Conservation (phyloP, 345 rosid species). For the Bruguiera sexangula region DNA sequence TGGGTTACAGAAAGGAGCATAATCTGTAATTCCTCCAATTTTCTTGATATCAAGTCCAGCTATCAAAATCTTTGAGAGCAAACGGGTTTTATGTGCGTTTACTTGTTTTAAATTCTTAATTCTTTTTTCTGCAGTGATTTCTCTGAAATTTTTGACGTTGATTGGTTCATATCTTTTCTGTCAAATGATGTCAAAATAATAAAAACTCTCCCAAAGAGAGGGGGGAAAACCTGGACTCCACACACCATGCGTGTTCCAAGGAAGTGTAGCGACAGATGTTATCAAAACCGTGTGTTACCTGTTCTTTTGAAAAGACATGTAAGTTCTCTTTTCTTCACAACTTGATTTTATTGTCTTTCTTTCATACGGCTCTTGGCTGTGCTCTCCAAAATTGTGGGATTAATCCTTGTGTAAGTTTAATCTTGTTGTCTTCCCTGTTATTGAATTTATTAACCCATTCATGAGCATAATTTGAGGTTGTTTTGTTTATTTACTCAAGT, state of each 20-base stretch:
- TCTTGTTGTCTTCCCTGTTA: no score
- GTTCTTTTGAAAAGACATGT: conserved; percentile 99
- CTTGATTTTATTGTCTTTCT: conserved; percentile 13
- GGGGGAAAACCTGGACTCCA: conserved; percentile 56
- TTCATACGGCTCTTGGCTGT: not conserved
- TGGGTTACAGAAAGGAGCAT: conserved; percentile 24
- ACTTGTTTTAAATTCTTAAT: not conserved
- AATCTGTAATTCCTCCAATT: not conserved
- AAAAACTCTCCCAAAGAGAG: conserved; percentile 70
- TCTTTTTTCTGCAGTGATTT: conserved; percentile 58
- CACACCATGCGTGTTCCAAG: conserved; percentile 87
- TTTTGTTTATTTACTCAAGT: no score
- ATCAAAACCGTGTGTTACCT: conserved; percentile 75
- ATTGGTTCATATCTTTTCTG: conserved; percentile 74
- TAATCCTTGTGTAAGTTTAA: no score
- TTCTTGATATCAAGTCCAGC: not conserved
- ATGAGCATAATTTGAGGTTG: no score
- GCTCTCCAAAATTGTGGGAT: not conserved
- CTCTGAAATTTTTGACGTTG: conserved; percentile 76
- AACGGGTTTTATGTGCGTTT: not conserved
- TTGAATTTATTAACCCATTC: no score
- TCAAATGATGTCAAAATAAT: conserved; percentile 85
- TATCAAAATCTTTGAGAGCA: conserved; percentile 3
- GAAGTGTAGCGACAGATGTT: conserved; percentile 91
- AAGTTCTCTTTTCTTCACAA: conserved; percentile 51